Evolutionary conservation across 352 stramenopile species (phyloP).

Genomic region (Phytophthora crassamura): DNA sequence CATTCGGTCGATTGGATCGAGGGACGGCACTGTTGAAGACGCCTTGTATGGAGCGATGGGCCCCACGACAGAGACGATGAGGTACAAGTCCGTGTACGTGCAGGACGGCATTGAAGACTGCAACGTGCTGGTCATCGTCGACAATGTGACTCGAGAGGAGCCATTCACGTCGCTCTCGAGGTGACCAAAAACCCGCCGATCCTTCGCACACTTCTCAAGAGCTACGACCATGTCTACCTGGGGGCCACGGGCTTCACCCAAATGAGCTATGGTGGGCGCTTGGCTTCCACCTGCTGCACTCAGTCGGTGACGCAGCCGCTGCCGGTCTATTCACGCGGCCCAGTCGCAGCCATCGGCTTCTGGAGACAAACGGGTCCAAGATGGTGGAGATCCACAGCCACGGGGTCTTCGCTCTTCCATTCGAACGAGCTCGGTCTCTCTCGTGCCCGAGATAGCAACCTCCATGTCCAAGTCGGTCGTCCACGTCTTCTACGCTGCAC

Average conservation of each 20-base stretch:
- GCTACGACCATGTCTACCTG: conserved; percentile 45
- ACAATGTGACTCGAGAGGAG: conserved; percentile 28
- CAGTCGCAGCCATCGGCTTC: conserved; percentile 34
- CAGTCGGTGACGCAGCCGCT: conserved; percentile 22
- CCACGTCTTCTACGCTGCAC: conserved; percentile 28
- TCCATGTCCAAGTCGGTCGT: conserved; percentile 38
- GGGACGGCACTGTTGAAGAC: conserved; percentile 37
- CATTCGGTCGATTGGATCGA: conserved; percentile 34
- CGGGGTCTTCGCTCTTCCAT: conserved; percentile 25
- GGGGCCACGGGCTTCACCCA: conserved; percentile 34
- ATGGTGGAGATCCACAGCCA: conserved; percentile 30
- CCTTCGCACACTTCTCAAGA: conserved; percentile 37
- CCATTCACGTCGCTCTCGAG: conserved; percentile 32
- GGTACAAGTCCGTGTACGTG: conserved; percentile 38
- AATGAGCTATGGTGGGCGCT: conserved; percentile 22
- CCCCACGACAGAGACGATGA: conserved; percentile 38
- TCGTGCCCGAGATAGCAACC: conserved; percentile 25
- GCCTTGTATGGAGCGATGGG: conserved; percentile 38
- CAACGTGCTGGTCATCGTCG: conserved; percentile 38
- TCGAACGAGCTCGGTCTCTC: conserved; percentile 23
- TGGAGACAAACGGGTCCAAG: conserved; percentile 27
- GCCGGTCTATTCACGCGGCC: conserved; percentile 25
- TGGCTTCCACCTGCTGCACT: conserved; percentile 44
- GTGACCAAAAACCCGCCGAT: conserved; percentile 35
- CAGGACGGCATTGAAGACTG: conserved; percentile 37